A percentile compares a stretch with the other conserved stretches of the same genome.
Evolutionary conservation across 2,329 filamentous ascomycete species (phyloP).

Genomic region (Monosporascus sp.): DNA sequence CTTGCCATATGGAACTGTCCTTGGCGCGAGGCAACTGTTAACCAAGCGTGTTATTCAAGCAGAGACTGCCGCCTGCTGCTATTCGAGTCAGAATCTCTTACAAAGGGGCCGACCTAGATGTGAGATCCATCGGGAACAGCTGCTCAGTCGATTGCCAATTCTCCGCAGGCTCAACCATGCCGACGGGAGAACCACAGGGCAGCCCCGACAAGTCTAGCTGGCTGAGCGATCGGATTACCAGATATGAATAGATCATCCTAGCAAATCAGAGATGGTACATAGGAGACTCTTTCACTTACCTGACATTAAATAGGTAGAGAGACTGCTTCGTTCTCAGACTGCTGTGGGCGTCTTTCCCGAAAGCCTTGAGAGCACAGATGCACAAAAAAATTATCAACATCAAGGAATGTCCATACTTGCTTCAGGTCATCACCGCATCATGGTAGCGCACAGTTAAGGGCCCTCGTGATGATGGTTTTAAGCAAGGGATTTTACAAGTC

Average conservation of each 20-base stretch:
- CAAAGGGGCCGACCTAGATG: too few relatives aligned
- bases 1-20: too few relatives aligned
- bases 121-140: neutral
- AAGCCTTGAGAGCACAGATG: neutral
- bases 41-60: too few relatives aligned
- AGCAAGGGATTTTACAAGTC: conserved; percentile 48
- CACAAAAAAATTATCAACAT: neutral
- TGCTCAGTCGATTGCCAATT: conserved; percentile 22
- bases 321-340: conserved; percentile 7
- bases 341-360: neutral
- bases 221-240: conserved; percentile 29
- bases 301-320: neutral
- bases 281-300: conserved; percentile 8
- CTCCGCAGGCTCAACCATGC: conserved; percentile 26
- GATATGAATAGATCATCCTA: conserved; percentile 23
- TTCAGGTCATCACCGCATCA: conserved; percentile 66
- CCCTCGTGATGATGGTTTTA: conserved; percentile 68
- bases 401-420: conserved; percentile 50
- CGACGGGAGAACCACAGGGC: conserved; percentile 2
- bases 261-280: conserved; percentile 4
- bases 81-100: too few relatives aligned
- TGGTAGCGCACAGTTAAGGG: conserved; percentile 55
- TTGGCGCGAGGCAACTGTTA: too few relatives aligned
- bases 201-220: conserved; percentile 10
- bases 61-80: too few relatives aligned